Evolutionary conservation across 1,139 yeast species (phyloP).

Genomic region (Torulaspora globosa): DNA sequence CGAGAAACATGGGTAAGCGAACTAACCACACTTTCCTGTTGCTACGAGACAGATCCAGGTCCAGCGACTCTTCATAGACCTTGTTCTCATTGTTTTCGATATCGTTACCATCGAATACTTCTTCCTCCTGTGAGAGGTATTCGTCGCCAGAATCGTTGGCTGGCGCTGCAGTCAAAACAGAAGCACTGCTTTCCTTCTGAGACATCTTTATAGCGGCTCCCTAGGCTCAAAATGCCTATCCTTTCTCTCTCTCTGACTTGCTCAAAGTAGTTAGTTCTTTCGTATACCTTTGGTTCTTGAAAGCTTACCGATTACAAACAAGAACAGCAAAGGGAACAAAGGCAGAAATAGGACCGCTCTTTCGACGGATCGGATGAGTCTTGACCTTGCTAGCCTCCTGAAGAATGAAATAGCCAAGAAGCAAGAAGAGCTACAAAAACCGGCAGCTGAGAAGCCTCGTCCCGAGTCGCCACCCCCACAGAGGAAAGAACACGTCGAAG

Average conservation of each 20-base stretch:
- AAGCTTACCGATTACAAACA: background rate
- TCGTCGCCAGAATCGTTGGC: slow-evolving; percentile 37
- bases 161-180: slow-evolving; percentile 5
- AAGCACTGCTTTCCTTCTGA: slow-evolving; percentile 3
- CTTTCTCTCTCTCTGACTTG: background rate
- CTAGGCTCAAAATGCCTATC: background rate
- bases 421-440: slow-evolving; percentile 23
- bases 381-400: slow-evolving; percentile 41
- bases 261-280: background rate
- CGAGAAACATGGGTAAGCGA: slow-evolving; percentile 79
- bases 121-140: slow-evolving; percentile 41
- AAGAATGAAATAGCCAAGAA: slow-evolving; percentile 39
- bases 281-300: background rate
- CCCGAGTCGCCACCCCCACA: slow-evolving; percentile 7
- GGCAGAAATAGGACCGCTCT: background rate
- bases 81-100: slow-evolving; percentile 37
- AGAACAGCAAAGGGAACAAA: background rate
- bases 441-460: slow-evolving; percentile 6
- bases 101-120: slow-evolving; percentile 43
- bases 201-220: slow-evolving; percentile 5
- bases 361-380: slow-evolving; percentile 13
- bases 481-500: slow-evolving; percentile 24
- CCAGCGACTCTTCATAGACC: slow-evolving; percentile 53
- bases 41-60: slow-evolving; percentile 53
- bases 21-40: slow-evolving; percentile 85